Evolutionary conservation across 192 early-diverging fungal genomes (phyloP).

Genomic region (Neocallimastix lanati): DNA sequence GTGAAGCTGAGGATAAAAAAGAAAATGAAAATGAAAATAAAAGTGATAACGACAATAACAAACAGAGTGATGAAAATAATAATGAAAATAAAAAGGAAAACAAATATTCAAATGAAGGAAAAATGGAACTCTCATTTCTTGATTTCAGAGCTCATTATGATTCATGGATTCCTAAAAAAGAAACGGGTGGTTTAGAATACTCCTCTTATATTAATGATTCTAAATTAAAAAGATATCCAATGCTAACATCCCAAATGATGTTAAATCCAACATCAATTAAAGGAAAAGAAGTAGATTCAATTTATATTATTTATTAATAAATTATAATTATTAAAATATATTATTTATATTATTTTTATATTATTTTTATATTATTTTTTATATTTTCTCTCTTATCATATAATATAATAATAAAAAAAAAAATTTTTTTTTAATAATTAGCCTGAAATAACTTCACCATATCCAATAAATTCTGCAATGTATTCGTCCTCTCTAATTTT

Average conservation of each 20-base stretch:
- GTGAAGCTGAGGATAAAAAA: background rate
- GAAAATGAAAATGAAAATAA: background rate
- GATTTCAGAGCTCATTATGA: conserved; percentile 43
- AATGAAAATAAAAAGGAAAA: conserved; percentile 20
- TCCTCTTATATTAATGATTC: background rate
- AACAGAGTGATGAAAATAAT: conserved; percentile 5
- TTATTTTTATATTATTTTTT: too few relatives aligned
- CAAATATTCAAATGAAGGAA: conserved; percentile 65
- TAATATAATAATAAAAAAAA: too few relatives aligned
- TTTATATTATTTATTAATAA: too few relatives aligned
- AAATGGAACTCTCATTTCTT: conserved; percentile 96
- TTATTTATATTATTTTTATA: too few relatives aligned
- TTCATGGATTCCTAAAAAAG: background rate
- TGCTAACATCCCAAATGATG: background rate
- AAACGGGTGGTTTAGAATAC: background rate
- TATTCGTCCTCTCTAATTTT: background rate
- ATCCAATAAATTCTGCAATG: background rate
- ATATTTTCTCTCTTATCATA: too few relatives aligned
- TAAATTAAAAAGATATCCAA: background rate
- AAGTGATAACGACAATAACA: background rate
- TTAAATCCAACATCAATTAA: background rate
- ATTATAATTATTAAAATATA: too few relatives aligned
- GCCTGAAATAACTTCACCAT: background rate
- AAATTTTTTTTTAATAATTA: too few relatives aligned
- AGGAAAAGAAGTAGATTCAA: background rate